phyloP scores from a whole-genome alignment of 495 filamentous ascomycete species.

The Penicillium angulare region DNA sequence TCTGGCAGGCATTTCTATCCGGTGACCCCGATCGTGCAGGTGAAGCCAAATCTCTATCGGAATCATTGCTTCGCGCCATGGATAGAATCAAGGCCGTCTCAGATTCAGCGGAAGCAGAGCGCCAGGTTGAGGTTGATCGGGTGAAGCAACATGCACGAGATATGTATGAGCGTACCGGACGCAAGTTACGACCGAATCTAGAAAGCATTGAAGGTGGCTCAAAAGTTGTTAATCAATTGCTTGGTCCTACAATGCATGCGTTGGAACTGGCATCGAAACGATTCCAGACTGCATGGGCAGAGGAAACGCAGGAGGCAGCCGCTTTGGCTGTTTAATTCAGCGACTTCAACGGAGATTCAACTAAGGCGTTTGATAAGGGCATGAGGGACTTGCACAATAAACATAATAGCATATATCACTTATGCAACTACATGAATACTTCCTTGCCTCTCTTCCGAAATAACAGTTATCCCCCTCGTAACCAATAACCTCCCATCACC shows the following conservation, averaged over 20 bases:
- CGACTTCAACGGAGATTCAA: no score
- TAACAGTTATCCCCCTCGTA: no score
- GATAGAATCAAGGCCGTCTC: constrained; percentile 83
- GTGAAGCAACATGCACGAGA: constrained; percentile 67
- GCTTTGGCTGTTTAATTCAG: constrained; percentile 16
- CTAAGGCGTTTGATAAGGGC: constrained; percentile 9
- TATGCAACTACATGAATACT: no score
- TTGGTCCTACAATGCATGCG: constrained; percentile 67
- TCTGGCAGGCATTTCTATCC: constrained; percentile 86
- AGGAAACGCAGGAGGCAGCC: constrained; percentile 48
- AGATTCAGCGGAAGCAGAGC: constrained; percentile 71
- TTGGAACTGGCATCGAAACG: constrained; percentile 60
- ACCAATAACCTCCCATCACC: no score
- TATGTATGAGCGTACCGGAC: constrained; percentile 64
- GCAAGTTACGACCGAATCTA: constrained; percentile 62
- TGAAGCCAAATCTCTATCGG: constrained; percentile 73
- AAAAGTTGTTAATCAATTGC: constrained; percentile 69
- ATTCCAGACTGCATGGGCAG: constrained; percentile 63
- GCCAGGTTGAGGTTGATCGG: constrained; percentile 55
- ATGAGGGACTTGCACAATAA: constrained; percentile 4
- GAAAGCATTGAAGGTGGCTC: constrained; percentile 68
- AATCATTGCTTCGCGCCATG: constrained; percentile 70
- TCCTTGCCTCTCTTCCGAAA: no score
- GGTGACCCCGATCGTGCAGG: constrained; percentile 72
- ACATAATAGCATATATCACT: constrained; percentile 14